Base-by-base conservation (phyloP, 495 filamentous ascomycete genomes). In the Neurospora terricola region DNA sequence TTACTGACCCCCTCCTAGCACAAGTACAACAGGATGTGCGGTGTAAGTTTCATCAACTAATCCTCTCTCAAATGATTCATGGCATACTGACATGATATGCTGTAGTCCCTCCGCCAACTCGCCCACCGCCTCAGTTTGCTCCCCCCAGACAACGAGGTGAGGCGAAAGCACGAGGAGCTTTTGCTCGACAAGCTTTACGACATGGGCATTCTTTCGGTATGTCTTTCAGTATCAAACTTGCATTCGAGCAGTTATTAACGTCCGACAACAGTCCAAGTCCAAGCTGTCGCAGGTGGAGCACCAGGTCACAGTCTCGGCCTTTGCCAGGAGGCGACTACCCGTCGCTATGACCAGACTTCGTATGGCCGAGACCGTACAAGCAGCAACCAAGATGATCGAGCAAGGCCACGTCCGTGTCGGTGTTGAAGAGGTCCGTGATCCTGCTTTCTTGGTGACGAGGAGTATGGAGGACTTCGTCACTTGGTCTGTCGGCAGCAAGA, bases 391-490 rank as follows among this genome's bases (percentile, higher is more conserved):
- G 76, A 91, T 97, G 76, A 91, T 99, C 72, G 95, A 98, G 82
- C 94, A 98, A 76, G 96, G 96, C 3, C 96, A 99, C 83, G 93
- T 99, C 2, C 87, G 96, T 37, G 94, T 98, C 5, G 96, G 96
- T 5, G 91, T 93, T 0, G 94, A 99, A 76, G 91, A 96, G 30
- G 88, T 98, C 30, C 95, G 90, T 18, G 96, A 99, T 81, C 90
- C 94, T 11, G 91, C 91, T 0, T 93, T 88, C 76, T 82, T 93
- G 69, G 91, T 94, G 18, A 91, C 90, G 38, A 83, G 91, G 73
- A 93, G 90, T 76, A 92, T 97, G 90, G 96, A 98, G 84, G 96
- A 99, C 82, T 98, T 95, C 73, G 91, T 99, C 34, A 98, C 96
- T 5, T 99, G 96, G 96, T 92, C 95, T 38, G 93, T 96, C 76